Evolutionary conservation across 2,329 filamentous ascomycete genomes (phyloP), one percentile per base, ranked within the genome.

Genomic region (Arthrobotrys entomopaga): DNA sequence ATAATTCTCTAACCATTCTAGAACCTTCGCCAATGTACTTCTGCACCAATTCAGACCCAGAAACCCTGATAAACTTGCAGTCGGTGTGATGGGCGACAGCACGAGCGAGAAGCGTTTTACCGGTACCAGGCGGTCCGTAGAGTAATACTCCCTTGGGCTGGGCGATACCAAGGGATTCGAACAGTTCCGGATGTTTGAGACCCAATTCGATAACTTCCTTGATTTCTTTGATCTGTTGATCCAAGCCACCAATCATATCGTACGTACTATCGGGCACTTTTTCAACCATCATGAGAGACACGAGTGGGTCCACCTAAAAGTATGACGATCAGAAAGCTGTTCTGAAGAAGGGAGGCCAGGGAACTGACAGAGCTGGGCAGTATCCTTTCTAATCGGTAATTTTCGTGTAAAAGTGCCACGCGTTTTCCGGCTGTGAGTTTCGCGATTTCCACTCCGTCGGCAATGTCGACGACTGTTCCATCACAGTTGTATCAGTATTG

Each of bases 241-340:
- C 95, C 76, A 99, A 85, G 78, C 95, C 95, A 84, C 95, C 95
- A 82, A 99, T 99, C 95, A 99, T 99, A 84, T 99, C 95, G 86
- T 99, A 99, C 81, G 95, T 99, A 85, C 93, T 97, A 86, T 99
- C 95, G 15, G 95, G 95, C 15, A 99, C 95, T 86, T 99, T 99
- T 82, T 99, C 95, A 60, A 99, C 95, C 95, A 99, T 99, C 95
- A 99, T 99, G 82, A 99, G 91, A 40, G 95, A 99, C 67, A 99
- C 95, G 70, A 99, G 90, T 42, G 95, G 95, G 81, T 99, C 95
- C 81, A 99, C 78, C 78, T 77, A 19, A 11, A 11, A 49, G 29
- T 7, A 34, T 34, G 29, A 34, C 29, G 7, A 10, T 34, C 29
- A 34, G 29, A 34, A 34, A 7, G 29, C 5, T 5, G 10, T 34